A percentile compares a stretch with the other conserved stretches of the same genome.
Conservation (phyloP, 805 yeast species). For the Starmerella roubikii region DNA sequence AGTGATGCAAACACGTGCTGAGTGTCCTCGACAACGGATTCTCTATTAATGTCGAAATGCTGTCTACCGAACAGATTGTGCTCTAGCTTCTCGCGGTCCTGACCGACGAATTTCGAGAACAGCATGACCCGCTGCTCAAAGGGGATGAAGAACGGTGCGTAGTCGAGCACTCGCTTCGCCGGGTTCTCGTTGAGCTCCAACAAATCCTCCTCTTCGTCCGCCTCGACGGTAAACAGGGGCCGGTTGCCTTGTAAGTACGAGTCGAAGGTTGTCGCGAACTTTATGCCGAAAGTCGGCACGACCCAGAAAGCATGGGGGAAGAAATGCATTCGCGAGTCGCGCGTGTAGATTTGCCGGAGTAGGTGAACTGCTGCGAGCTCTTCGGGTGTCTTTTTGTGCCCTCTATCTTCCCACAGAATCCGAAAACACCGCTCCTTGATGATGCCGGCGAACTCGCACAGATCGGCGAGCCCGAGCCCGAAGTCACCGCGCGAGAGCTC, state of each 20-base stretch:
- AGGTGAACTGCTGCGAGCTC: constrained; percentile 36
- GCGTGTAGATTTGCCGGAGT: constrained; percentile 48
- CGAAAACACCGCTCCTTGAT: constrained; percentile 39
- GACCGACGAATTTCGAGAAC: constrained; percentile 48
- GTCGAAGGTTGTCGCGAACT: constrained; percentile 2
- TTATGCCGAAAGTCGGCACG: constrained; percentile 15
- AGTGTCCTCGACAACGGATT: constrained; percentile 61
- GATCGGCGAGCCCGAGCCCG: constrained; percentile 31
- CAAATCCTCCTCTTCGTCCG: neutral
- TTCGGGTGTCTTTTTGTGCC: constrained; percentile 5
- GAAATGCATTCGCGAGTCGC: constrained; percentile 49
- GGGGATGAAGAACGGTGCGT: constrained; percentile 67
- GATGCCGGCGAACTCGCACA: constrained; percentile 33
- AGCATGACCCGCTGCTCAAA: constrained; percentile 61
- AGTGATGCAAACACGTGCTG: constrained; percentile 40
- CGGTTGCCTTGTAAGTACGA: neutral
- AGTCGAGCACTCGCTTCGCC: constrained; percentile 38
- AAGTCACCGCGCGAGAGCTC: constrained; percentile 35
- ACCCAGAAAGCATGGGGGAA: constrained; percentile 45
- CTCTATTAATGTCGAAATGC: constrained; percentile 39
- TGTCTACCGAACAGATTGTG: neutral
- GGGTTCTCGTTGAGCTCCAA: constrained; percentile 12
- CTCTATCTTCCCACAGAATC: constrained; percentile 30
- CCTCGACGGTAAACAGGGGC: neutral
- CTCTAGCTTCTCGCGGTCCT: constrained; percentile 30